Evolutionary conservation across 768 basidiomycete genomes (phyloP), one percentile per base, ranked within the genome.

Genomic region (Phylloporus scabripes): DNA sequence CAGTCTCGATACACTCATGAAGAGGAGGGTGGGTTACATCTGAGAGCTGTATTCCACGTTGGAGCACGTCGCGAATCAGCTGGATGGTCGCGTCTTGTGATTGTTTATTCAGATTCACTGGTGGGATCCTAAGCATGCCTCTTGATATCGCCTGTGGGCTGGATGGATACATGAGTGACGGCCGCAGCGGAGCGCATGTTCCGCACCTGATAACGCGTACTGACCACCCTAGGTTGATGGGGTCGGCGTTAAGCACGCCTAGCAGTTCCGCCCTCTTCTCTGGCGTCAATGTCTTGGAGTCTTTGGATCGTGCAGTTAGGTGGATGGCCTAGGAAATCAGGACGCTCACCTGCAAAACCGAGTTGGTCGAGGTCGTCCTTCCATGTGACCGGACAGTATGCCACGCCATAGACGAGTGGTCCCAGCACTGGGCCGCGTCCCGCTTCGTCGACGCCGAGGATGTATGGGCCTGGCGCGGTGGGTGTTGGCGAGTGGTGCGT

Each of bases 371-470:
- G 68, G 12, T 80, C 66, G 3, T 85, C 80, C 54, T 82, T 74
- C 69, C 89, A 97, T 20, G 82, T 73, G 4, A 75, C 75, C 2
- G 92, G 89, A 59, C 95, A 98, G 61, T 92, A 97, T 0, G 96
- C 94, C 21, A 95, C 82, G 7, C 89, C 95, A 60, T 99, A 98
- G 0, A 99, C 96, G 51, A 98, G 79, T 0, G 96, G 96, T 1
- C 94, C 95, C 0, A 99, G 73, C 1, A 95, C 95, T 18, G 95
- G 96, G 0, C 96, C 96, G 47, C 96, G 77, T 0, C 96, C 96
- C 0, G 96, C 96, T 65, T 99, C 96, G 66, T 99, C 96, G n/a
- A 99, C 93, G 20, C 96, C 96, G 43, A 99, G 84, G 42, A 97
- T 90, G 71, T 94, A 96, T 0, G 87, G 86, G 0, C 90, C 90